phyloP scores from a whole-genome alignment of 768 basidiomycete species.

The Boletus reticulatus region DNA sequence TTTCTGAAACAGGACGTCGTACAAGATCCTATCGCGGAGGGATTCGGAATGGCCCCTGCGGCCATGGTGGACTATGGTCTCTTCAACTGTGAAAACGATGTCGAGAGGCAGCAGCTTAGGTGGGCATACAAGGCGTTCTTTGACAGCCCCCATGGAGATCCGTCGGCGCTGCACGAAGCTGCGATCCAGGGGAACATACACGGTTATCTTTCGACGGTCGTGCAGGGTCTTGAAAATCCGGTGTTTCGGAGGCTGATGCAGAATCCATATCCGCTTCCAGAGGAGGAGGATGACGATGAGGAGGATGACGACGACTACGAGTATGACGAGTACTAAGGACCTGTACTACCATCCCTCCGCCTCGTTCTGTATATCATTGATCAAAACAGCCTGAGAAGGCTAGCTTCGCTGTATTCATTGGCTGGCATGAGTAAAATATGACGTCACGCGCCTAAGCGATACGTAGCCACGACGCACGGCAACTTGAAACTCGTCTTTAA shows the following conservation, averaged over 20 bases:
- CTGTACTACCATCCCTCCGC: background rate
- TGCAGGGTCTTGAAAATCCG: background rate
- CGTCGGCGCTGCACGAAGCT: background rate
- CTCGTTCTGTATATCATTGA: too few relatives aligned
- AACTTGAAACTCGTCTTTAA: too few relatives aligned
- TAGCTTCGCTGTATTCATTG: too few relatives aligned
- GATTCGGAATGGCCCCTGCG: background rate
- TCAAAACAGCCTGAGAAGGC: too few relatives aligned
- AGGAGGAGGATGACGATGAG: too few relatives aligned
- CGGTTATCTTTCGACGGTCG: background rate
- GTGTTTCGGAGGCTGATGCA: background rate
- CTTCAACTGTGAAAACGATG: background rate
- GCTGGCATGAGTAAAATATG: too few relatives aligned
- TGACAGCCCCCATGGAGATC: background rate
- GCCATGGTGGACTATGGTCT: conserved; percentile 1
- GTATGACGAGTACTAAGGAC: background rate
- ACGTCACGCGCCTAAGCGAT: too few relatives aligned
- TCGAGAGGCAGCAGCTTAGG: background rate
- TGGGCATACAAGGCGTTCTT: background rate
- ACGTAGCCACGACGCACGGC: too few relatives aligned
- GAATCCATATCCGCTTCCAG: background rate
- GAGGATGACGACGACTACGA: too few relatives aligned
- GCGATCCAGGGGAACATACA: conserved; percentile 1
- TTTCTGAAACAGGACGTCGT: background rate
- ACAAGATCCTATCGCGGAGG: background rate